These are phyloP conservation scores for Gomphus sp. DNA, from an alignment of 1,284 basidiomycete species.

Conservation along the genomic window DNA sequence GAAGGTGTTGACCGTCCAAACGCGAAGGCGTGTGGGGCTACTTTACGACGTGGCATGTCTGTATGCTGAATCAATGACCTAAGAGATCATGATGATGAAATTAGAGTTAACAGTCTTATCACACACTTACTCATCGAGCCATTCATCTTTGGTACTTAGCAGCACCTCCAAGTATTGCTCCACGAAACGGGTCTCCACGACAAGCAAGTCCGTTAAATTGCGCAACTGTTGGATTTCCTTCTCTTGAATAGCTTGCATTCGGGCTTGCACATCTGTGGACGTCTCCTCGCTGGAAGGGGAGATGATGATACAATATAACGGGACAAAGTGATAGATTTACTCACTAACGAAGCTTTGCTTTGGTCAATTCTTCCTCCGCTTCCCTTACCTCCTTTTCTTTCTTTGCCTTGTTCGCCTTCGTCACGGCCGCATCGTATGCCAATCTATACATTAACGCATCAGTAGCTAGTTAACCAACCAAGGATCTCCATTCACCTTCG, in stretches of 20 bases:
- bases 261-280: slow-evolving; percentile 64
- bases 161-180: slow-evolving; percentile 62
- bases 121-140: slow-evolving; percentile 49
- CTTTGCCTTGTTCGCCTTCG: slow-evolving; percentile 53
- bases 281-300: slow-evolving; percentile 61
- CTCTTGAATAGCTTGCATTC: slow-evolving; percentile 71
- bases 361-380: slow-evolving; percentile 68
- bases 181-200: slow-evolving; percentile 66
- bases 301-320: neutral
- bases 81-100: neutral
- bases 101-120: neutral
- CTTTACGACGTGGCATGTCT: neutral
- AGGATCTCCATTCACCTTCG: slow-evolving; percentile 38
- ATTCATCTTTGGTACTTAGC: slow-evolving; percentile 53
- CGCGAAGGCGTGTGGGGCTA: slow-evolving; percentile 5
- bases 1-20: slow-evolving; percentile 1
- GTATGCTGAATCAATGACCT: slow-evolving; percentile 10
- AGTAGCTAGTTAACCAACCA: neutral
- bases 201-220: slow-evolving; percentile 60
- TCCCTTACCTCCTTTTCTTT: slow-evolving; percentile 69
- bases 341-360: slow-evolving; percentile 65
- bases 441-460: slow-evolving; percentile 33
- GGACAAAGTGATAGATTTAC: slow-evolving; percentile 21
- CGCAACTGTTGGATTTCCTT: slow-evolving; percentile 62
- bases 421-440: slow-evolving; percentile 65